Evolutionary conservation across 345 rosid genomes (phyloP), one percentile per base, ranked within the genome.

Genomic region (Boechera stricta): DNA sequence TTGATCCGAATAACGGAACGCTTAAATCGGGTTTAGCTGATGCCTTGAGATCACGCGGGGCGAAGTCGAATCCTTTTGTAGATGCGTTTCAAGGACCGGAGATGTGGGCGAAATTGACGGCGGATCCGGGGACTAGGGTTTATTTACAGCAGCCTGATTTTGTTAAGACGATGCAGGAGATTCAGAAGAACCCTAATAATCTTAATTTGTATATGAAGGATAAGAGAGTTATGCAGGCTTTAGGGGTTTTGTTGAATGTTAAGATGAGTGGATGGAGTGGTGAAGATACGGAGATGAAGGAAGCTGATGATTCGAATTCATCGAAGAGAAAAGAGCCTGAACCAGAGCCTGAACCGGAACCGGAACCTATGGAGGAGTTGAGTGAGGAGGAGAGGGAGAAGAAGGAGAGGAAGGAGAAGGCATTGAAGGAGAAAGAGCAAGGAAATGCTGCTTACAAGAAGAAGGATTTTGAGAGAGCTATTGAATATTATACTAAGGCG

Each of bases 21-120:
- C 79, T 95, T 52, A 95, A 92, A 74, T 85, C 91, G 0, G 97
- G 98, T 10, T 72, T 95, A 54, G 86, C 91, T 21, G 98, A 92
- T 64, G 94, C 82, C 7, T 71, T 72, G 13, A 72, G 88, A 13
- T 69, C 89, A 66, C 76, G 89, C 26, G 81, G 84, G 2, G 53
- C 79, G 3, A 7, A 69, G 33, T 54, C 64, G 74, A 88, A 75
- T 63, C 98, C 92, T 2, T 90, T 92, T 28, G 90, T 86, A 4
- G 93, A 91, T 18, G 89, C 85, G 35, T 92, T 95, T 53, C 76
- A 85, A 13, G 98, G 98, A 1, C 86, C 91, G 26, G 97, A 95
- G 88, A 88, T 92, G 96, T 95, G 99, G 99, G 83, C 94, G 60
- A 95, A 91, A 72, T 64, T 92, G 77, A 86, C 91, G n/a, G 97